These are phyloP conservation scores for Lonicera japonica DNA, from an alignment of 129 eudicot species.

Conservation along the genomic window DNA sequence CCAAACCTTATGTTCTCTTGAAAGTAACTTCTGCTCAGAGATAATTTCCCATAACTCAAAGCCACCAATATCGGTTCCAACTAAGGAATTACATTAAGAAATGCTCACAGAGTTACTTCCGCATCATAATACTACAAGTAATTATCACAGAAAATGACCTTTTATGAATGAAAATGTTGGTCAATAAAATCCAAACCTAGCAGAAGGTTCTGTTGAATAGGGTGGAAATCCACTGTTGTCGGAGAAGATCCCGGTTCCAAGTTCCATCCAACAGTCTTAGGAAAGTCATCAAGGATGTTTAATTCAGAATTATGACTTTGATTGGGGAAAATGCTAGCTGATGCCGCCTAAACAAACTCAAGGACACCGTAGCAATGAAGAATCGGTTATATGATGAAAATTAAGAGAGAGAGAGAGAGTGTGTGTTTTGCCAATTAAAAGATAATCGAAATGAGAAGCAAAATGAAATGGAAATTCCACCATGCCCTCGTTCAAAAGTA, in stretches of 20 bases:
- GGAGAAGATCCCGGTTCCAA: constrained; percentile 41
- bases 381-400: no score
- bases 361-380: neutral
- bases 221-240: constrained; percentile 69
- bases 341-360: neutral
- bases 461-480: no score
- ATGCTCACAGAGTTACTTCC: constrained; percentile 1
- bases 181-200: constrained; percentile 33
- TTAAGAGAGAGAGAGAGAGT: neutral
- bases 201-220: constrained; percentile 44
- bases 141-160: neutral
- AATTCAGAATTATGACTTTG: constrained; percentile 25
- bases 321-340: neutral
- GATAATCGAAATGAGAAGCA: no score
- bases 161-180: neutral
- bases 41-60: constrained; percentile 53
- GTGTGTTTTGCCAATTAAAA: neutral
- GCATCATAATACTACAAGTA: neutral
- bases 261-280: constrained; percentile 40
- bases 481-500: neutral
- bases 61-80: constrained; percentile 47
- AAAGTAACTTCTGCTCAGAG: constrained; percentile 29
- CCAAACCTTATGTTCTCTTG: constrained; percentile 34
- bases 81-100: constrained; percentile 15
- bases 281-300: constrained; percentile 37